These are phyloP conservation scores for Kazachstania taianensis DNA, from an alignment of 805 yeast genomes.

Conservation along the genomic window DNA sequence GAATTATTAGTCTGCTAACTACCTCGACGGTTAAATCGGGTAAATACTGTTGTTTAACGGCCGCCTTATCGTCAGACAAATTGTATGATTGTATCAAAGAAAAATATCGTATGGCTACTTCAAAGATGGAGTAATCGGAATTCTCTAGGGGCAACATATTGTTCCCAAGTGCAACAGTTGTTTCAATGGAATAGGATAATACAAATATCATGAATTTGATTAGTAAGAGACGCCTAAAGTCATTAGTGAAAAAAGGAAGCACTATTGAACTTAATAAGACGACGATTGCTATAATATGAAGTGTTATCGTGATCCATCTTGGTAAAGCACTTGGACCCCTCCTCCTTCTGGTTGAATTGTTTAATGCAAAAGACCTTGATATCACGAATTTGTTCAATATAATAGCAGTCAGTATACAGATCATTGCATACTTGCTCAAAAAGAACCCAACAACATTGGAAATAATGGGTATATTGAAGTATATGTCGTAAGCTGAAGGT, in stretches of 20 bases:
- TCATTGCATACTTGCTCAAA: slow-evolving; percentile 40
- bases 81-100: slow-evolving; percentile 8
- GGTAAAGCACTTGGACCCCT: not conserved
- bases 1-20: slow-evolving; percentile 50
- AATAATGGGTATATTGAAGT: not conserved
- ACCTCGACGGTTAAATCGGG: slow-evolving; percentile 41
- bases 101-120: slow-evolving; percentile 20
- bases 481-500: not conserved
- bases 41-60: not conserved
- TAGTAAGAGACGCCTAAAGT: too few relatives aligned
- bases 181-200: slow-evolving; percentile 38
- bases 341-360: not conserved
- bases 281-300: slow-evolving; percentile 21
- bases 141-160: slow-evolving; percentile 27
- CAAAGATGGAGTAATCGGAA: slow-evolving; percentile 24
- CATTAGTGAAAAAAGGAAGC: not conserved
- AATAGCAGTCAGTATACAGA: slow-evolving; percentile 50
- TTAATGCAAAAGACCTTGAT: slow-evolving; percentile 17
- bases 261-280: not conserved
- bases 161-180: slow-evolving; percentile 47
- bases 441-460: slow-evolving; percentile 31
- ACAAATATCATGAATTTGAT: slow-evolving; percentile 11
- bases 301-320: slow-evolving; percentile 24
- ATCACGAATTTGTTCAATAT: slow-evolving; percentile 47
- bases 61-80: not conserved